A percentile compares a stretch with the other conserved stretches of the same genome.
These are phyloP conservation scores for Pneumocystis carinii DNA, from an alignment of 1,139 yeast genomes.

Conservation along the genomic window DNA sequence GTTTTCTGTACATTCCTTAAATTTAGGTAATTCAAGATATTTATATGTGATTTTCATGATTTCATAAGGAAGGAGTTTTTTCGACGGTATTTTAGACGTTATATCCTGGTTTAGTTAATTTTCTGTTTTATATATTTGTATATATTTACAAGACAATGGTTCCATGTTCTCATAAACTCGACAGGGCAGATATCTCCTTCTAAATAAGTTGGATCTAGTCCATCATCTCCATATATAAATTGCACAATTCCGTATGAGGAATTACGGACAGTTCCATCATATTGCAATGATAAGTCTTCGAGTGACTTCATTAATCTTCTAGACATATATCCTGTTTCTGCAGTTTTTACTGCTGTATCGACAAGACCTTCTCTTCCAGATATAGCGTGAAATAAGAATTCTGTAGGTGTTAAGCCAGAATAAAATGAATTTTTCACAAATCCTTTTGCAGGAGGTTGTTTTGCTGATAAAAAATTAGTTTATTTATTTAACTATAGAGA, in stretches of 20 bases:
- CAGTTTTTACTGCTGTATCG: conserved; percentile 97
- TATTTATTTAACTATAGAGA: not conserved
- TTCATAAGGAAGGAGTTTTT: conserved; percentile 57
- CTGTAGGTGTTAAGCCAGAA: conserved; percentile 90
- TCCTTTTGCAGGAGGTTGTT: conserved; percentile 96
- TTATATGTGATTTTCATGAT: conserved; percentile 41
- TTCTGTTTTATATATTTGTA: not conserved
- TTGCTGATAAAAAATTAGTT: conserved; percentile 27
- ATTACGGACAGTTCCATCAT: conserved; percentile 88
- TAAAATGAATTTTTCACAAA: conserved; percentile 92
- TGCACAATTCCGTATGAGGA: conserved; percentile 94
- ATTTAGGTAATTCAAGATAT: conserved; percentile 48
- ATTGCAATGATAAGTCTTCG: conserved; percentile 87
- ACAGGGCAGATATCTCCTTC: conserved; percentile 98
- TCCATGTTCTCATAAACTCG: conserved; percentile 88
- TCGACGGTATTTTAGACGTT: conserved; percentile 22
- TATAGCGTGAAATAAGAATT: conserved; percentile 93
- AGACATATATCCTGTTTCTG: conserved; percentile 98
- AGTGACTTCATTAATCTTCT: conserved; percentile 96
- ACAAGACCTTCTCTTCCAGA: conserved; percentile 99
- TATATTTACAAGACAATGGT: conserved; percentile 39
- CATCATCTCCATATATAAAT: conserved; percentile 97
- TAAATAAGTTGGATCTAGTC: conserved; percentile 96
- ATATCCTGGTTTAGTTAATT: not conserved
- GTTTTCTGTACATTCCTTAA: conserved; percentile 32